Evolutionary conservation across 1,284 basidiomycete genomes (phyloP).

Genomic region (Moesziomyces parantarcticus): DNA sequence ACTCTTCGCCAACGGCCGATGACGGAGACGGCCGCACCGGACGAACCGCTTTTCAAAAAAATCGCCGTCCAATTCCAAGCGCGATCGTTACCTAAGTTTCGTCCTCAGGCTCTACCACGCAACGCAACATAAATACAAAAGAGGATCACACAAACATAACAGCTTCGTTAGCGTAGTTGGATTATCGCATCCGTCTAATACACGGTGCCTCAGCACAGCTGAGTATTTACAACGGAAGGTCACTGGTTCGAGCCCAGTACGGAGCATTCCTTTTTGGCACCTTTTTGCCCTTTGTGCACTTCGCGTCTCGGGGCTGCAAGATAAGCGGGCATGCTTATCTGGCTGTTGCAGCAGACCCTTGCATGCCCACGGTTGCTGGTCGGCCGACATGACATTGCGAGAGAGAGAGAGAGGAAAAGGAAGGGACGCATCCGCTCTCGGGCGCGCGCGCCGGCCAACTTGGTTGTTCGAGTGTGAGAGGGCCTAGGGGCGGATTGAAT

Average conservation of each 20-base stretch:
- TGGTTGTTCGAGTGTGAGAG: too few relatives aligned
- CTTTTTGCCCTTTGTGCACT: not conserved
- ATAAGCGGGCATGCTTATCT: too few relatives aligned
- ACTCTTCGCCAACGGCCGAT: constrained; percentile 6
- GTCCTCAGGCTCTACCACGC: not conserved
- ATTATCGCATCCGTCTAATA: constrained; percentile 53
- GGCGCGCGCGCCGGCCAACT: too few relatives aligned
- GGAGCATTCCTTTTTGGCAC: constrained; percentile 26
- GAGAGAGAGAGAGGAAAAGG: too few relatives aligned
- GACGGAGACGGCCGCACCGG: constrained; percentile 25
- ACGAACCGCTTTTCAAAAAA: constrained; percentile 1
- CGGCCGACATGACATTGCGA: too few relatives aligned
- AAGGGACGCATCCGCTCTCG: too few relatives aligned
- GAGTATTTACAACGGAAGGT: constrained; percentile 49
- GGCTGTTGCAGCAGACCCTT: too few relatives aligned
- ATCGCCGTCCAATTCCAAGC: not conserved
- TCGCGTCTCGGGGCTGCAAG: too few relatives aligned
- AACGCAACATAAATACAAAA: not conserved
- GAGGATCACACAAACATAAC: not conserved
- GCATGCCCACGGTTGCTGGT: too few relatives aligned
- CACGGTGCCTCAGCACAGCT: constrained; percentile 28
- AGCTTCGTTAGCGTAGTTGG: constrained; percentile 49
- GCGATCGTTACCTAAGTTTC: not conserved
- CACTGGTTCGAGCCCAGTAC: constrained; percentile 57
- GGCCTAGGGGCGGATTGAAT: too few relatives aligned